phyloP scores from a whole-genome alignment of 208 protist genomes.

The Entamoeba invadens region DNA sequence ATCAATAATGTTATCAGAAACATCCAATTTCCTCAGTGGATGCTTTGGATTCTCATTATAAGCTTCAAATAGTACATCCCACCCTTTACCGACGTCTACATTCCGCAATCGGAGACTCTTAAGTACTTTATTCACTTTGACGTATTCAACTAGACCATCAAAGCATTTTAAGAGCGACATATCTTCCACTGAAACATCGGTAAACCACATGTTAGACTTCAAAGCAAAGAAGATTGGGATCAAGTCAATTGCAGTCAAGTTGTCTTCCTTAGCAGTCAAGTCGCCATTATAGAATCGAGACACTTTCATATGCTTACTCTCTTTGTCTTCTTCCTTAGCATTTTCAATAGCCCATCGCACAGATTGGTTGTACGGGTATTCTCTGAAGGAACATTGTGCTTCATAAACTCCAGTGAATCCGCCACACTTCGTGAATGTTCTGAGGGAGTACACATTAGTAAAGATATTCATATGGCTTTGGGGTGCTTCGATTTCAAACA shows the following conservation, averaged over 20 bases:
- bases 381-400: not conserved
- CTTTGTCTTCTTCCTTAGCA: not conserved
- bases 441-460: not conserved
- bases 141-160: not conserved
- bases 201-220: not conserved
- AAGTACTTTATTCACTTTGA: not conserved
- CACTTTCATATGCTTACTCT: not conserved
- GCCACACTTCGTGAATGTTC: not conserved
- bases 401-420: not conserved
- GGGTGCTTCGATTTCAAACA: not conserved
- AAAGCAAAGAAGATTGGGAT: not conserved
- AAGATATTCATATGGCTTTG: not conserved
- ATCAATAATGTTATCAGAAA: not conserved
- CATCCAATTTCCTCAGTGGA: not conserved
- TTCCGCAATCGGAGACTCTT: not conserved
- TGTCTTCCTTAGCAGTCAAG: not conserved
- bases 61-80: not conserved
- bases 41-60: not conserved
- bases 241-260: not conserved
- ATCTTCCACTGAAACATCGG: not conserved
- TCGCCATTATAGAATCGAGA: not conserved
- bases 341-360: not conserved
- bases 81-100: not conserved
- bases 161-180: not conserved
- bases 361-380: not conserved